Evolutionary conservation across 768 basidiomycete species (phyloP), one percentile per base, ranked within the genome.

Genomic region (Heimioporus sp.): DNA sequence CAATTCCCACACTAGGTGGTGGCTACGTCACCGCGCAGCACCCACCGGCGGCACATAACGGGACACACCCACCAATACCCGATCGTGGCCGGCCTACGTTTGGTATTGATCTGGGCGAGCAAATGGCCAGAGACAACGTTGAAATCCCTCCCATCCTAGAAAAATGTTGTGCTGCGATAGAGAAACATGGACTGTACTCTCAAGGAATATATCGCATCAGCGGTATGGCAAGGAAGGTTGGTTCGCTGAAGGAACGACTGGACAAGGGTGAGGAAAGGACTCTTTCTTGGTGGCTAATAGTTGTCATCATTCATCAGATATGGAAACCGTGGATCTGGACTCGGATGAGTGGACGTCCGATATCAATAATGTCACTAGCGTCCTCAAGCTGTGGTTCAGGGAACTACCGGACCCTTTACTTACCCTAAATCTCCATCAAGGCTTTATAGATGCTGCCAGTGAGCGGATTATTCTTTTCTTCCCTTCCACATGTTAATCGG

Each of bases 361-460:
- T 67, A 94, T 98, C 72, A 98, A 96, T 73, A 93, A 91, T 54
- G 88, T 98, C 46, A 81, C 97, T n/a, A 90, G 92, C 51, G 91
- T 87, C 20, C 75, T 98, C 55, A 99, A 99, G 72, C 77, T 94
- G 62, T 99, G 97, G 95, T 78, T 99, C 62, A 80, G 97, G 56
- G 97, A 99, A 65, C 76, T 98, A 37, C 95, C 97, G 10, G 93
- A 98, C 65, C 96, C 97, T 24, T 71, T 99, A 44, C 72, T 99
- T 60, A 98, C 96, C 6, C 75, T 78, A 56, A 75, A 72, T 47
- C 78, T 98, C 35, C 94, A 98, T 71, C 83, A 90, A 68, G 89
- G 89, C 10, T 99, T 98, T 73, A 84, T 98, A 56, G 96, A 98
- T 43, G 96, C 94, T 62, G 88, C 96, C 2, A 89, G 96, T 97